Evolutionary conservation across 345 rosid genomes (phyloP), one percentile per base, ranked within the genome.

Genomic region (Chamaenerion angustifolium): DNA sequence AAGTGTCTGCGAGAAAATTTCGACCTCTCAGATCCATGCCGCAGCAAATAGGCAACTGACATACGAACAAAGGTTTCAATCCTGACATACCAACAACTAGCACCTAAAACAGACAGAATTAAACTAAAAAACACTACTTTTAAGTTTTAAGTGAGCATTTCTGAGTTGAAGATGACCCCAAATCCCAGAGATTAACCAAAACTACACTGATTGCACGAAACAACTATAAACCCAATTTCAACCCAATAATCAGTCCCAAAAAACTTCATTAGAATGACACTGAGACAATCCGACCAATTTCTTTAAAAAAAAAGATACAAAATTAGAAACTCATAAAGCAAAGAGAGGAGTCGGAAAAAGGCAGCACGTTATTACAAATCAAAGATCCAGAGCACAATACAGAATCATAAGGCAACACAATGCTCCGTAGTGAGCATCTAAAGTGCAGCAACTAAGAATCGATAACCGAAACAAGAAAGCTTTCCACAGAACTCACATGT

Each of bases 1-100:
- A 65, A 59, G 70, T 64, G 51, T 48, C 75, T 73, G 74, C 47
- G 56, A 8, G 49, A 56, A 6, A 55, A 2, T 51, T 58, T 18
- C 55, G 54, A 45, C 40, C 60, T 70, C 49, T 76, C 78, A 76
- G 52, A 17, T 23, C 31, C 31, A 17, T 35, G 40, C 37, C 10
- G 40, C 1, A 50, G 51, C 57, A 11, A 56, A 45, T 35, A 48
- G 50, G 27, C 18, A 54, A 35, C 4, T 15, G 55, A 45, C 48
- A 48, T 5, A 13, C 47, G 57, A 42, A 59, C 54, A 54, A 46
- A 71, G 60, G 43, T 61, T 48, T 49, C 58, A 70, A 52, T 66
- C 41, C 17, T 10, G 40, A 62, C 51, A 12, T 40, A 46, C 13
- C 43, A 15, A 57, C 8, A 49, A 42, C 56, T 23, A 43, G 27